phyloP scores from a whole-genome alignment of 352 stramenopile genomes.

The Phytophthora nicotianae region DNA sequence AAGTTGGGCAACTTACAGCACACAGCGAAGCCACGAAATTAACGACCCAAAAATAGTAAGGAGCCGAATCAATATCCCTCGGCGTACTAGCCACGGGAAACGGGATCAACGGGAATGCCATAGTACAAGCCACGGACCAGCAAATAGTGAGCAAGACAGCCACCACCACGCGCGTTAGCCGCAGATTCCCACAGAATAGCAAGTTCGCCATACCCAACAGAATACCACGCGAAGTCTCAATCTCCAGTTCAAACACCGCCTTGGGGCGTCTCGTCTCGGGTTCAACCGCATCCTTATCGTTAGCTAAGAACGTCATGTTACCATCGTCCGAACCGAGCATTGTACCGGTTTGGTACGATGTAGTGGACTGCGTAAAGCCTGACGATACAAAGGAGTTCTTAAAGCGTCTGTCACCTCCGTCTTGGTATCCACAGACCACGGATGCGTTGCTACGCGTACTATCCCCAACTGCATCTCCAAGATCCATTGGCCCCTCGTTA shows the following conservation, averaged over 20 bases:
- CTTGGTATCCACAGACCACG: constrained; percentile 27
- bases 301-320: constrained; percentile 26
- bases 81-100: constrained; percentile 44
- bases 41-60: constrained; percentile 46
- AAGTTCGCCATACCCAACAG: constrained; percentile 31
- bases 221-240: constrained; percentile 31
- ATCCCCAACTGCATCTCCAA: constrained; percentile 11
- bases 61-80: constrained; percentile 30
- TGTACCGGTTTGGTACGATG: constrained; percentile 28
- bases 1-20: constrained; percentile 37
- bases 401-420: constrained; percentile 32
- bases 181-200: constrained; percentile 37
- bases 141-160: constrained; percentile 29
- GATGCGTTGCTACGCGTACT: constrained; percentile 20
- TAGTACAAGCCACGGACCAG: constrained; percentile 40
- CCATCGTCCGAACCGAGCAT: constrained; percentile 25
- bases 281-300: constrained; percentile 43
- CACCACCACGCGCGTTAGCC: constrained; percentile 26
- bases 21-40: constrained; percentile 43
- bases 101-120: constrained; percentile 22
- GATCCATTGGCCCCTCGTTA: constrained; percentile 19
- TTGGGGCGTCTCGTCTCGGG: constrained; percentile 24
- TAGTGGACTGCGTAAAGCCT: constrained; percentile 40
- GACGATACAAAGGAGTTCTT: constrained; percentile 42
- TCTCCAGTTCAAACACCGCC: constrained; percentile 31